A percentile compares a stretch with the other conserved stretches of the same genome.
Conservation (phyloP, 2,329 filamentous ascomycete species). For the Diaporthe caulivora region DNA sequence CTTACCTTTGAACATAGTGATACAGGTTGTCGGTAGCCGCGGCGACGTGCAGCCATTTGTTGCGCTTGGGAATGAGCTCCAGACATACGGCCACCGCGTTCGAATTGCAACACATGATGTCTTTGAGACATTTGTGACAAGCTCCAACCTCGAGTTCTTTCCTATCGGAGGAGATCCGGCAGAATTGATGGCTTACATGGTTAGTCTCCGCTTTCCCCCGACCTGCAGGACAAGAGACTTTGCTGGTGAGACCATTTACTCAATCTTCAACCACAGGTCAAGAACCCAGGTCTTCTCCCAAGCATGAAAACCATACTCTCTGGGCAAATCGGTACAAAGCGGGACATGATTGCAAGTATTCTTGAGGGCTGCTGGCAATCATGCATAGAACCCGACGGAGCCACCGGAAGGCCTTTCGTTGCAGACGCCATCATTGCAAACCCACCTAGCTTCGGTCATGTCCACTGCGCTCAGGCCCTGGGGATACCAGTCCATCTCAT, state of each 20-base stretch:
- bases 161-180: slow-evolving; percentile 2
- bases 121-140: not conserved
- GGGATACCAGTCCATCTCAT: slow-evolving; percentile 15
- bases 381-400: slow-evolving; percentile 52
- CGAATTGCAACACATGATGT: not conserved
- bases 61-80: slow-evolving; percentile 11
- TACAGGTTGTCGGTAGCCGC: slow-evolving; percentile 8
- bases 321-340: not conserved
- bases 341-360: slow-evolving; percentile 45
- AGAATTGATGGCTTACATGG: slow-evolving; percentile 12
- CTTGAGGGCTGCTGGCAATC: slow-evolving; percentile 52
- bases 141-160: not conserved
- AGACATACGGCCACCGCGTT: not conserved
- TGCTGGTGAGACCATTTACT: not conserved
- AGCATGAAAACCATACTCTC: not conserved
- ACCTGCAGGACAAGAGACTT: not conserved
- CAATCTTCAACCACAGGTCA: not conserved
- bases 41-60: slow-evolving; percentile 9
- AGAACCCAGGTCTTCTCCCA: slow-evolving; percentile 24
- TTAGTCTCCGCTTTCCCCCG: not conserved
- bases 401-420: slow-evolving; percentile 57
- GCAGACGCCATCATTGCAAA: slow-evolving; percentile 67
- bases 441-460: slow-evolving; percentile 24
- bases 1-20: not conserved
- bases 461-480: slow-evolving; percentile 27